Base-by-base conservation (phyloP, 345 rosid genomes). In the Eucalyptus victrix region DNA sequence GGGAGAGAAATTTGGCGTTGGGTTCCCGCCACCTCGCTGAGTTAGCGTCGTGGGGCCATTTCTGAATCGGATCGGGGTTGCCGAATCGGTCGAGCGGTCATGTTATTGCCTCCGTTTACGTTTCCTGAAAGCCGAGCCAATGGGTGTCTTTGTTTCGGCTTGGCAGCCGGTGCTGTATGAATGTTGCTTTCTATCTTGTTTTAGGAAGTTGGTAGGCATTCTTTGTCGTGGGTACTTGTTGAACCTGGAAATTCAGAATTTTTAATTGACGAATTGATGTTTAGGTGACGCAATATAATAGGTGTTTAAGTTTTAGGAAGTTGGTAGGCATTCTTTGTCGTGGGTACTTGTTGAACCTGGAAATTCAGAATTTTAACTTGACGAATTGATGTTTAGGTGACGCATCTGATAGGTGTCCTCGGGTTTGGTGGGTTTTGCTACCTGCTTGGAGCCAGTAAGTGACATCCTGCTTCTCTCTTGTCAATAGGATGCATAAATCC, bases 391-490 rank as follows among this genome's bases (percentile, higher is more conserved):
- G 60, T 85, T 89, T 62, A 97, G 99, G 98, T 95, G 89, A 97
- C 99, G 49, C 96, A 97, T 95, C 93, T 97, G 54, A 87, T 96
- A 89, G 96, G 99, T 50, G 99, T 97, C 91, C 97, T 97, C 30
- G 99, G 97, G 37, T 96, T 97, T 89, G 99, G 99, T 34, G 97
- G 97, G 5, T 95, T 97, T 92, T 97, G 99, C 93, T 97, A 96
- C 92, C 93, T 97, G 45, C 91, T 97, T 90, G 99, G 99, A 83
- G 99, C 99, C 62, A 96, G 98, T 97, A 89, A 95, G 99, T 95
- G 49, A 16, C 44, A 51, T 53, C 45, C 86, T 81, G 32, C 49
- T 47, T 69, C 21, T 54, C 49, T 30, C 45, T 50, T 62, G 50
- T 72, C 86, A 49, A 7, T 44, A 3, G 56, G 72, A 89, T 69